Conservation (phyloP, 2,329 filamentous ascomycete genomes). For the Monilinia laxa region DNA sequence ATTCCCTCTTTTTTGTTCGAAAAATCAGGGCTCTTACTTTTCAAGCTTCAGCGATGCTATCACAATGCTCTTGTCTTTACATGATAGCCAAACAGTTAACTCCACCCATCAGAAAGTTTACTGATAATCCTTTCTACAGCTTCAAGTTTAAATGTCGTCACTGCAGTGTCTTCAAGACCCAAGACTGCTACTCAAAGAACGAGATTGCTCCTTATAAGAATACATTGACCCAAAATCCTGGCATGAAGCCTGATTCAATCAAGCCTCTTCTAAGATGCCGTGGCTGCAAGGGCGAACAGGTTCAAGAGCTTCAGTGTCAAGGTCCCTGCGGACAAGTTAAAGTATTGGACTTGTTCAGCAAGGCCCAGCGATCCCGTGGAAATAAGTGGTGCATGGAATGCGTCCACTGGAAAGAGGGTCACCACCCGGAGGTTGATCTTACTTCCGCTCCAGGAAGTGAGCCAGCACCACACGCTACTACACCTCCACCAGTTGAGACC, state of each 20-base stretch:
- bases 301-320: constrained; percentile 49
- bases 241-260: constrained; percentile 26
- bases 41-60: background rate
- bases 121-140: background rate
- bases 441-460: constrained; percentile 29
- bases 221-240: constrained; percentile 23
- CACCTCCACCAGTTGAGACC: background rate
- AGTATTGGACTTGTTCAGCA: constrained; percentile 50
- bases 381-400: constrained; percentile 43
- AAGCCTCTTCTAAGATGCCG: constrained; percentile 43
- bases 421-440: constrained; percentile 27
- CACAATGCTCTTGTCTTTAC: background rate
- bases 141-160: constrained; percentile 23
- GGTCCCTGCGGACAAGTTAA: constrained; percentile 48
- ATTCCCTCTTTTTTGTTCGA: background rate
- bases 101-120: too few species aligned
- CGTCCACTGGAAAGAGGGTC: constrained; percentile 32
- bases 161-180: constrained; percentile 36
- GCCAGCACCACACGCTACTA: background rate
- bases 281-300: constrained; percentile 45
- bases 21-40: background rate
- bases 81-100: background rate
- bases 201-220: constrained; percentile 45
- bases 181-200: constrained; percentile 47
- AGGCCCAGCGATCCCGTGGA: constrained; percentile 45